Conservation (phyloP, 495 filamentous ascomycete species). For the Diplogelasinospora grovesii region DNA sequence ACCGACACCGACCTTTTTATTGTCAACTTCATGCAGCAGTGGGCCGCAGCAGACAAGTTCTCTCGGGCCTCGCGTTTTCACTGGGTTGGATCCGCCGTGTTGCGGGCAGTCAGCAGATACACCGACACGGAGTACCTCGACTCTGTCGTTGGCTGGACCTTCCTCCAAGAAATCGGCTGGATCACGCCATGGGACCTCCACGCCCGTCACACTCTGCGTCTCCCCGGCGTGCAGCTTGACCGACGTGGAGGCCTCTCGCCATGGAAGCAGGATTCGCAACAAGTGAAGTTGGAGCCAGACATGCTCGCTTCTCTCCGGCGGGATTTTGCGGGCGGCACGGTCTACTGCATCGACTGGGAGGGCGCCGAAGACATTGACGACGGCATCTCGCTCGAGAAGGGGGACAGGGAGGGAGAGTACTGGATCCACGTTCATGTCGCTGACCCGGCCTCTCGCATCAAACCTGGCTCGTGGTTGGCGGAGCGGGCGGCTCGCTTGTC, state of each 20-base stretch:
- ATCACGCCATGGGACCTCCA: conserved; percentile 75
- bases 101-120: conserved; percentile 69
- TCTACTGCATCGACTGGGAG: conserved; percentile 78
- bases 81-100: conserved; percentile 60
- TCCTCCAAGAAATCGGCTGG: conserved; percentile 82
- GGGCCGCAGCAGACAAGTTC: conserved; percentile 52
- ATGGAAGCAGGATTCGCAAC: conserved; percentile 23
- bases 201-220: conserved; percentile 51
- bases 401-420: conserved; percentile 50
- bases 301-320: conserved; percentile 54
- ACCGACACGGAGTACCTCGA: conserved; percentile 46
- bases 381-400: conserved; percentile 70
- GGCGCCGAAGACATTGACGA: conserved; percentile 80
- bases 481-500: conserved; percentile 57
- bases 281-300: conserved; percentile 25
- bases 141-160: conserved; percentile 52
- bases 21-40: conserved; percentile 65
- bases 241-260: conserved; percentile 31
- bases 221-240: conserved; percentile 45
- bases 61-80: conserved; percentile 39
- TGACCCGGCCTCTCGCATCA: conserved; percentile 84
- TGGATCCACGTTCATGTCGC: conserved; percentile 91
- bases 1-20: conserved; percentile 48
- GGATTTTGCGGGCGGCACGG: conserved; percentile 62
- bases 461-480: conserved; percentile 48